These are phyloP conservation scores for Colletotrichum camelliae DNA, from an alignment of 2,329 filamentous ascomycete species.

Conservation along the genomic window DNA sequence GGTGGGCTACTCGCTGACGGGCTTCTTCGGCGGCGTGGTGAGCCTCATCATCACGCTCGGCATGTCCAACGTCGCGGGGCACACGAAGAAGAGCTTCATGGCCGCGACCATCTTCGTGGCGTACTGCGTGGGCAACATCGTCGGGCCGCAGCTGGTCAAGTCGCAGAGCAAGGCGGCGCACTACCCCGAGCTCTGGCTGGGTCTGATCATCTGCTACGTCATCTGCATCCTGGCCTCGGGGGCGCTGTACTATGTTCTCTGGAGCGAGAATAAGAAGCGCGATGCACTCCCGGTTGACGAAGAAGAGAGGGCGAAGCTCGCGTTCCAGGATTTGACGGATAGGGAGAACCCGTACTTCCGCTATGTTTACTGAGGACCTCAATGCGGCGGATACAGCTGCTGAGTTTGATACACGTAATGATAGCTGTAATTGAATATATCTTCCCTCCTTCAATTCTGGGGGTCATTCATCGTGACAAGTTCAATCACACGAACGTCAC, in stretches of 20 bases:
- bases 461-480: accelerated
- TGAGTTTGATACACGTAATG: background rate
- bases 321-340: conserved; percentile 73
- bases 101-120: conserved; percentile 76
- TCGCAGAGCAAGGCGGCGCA: conserved; percentile 69
- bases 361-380: conserved; percentile 48
- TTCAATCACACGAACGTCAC: background rate
- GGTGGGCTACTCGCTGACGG: conserved; percentile 73
- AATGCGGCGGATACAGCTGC: background rate
- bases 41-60: conserved; percentile 59
- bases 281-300: conserved; percentile 58
- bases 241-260: conserved; percentile 63
- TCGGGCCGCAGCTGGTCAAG: conserved; percentile 74
- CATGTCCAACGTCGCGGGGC: conserved; percentile 74
- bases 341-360: conserved; percentile 71
- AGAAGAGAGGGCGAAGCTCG: conserved; percentile 65
- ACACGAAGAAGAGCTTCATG: conserved; percentile 81
- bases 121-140: conserved; percentile 78
- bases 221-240: conserved; percentile 67
- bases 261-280: conserved; percentile 61
- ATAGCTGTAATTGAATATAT: background rate
- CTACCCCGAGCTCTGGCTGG: conserved; percentile 75
- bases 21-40: conserved; percentile 75
- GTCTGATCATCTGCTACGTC: conserved; percentile 70
- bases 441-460: background rate